phyloP scores from a whole-genome alignment of 2,329 filamentous ascomycete genomes.

The Cercospora canescens region DNA sequence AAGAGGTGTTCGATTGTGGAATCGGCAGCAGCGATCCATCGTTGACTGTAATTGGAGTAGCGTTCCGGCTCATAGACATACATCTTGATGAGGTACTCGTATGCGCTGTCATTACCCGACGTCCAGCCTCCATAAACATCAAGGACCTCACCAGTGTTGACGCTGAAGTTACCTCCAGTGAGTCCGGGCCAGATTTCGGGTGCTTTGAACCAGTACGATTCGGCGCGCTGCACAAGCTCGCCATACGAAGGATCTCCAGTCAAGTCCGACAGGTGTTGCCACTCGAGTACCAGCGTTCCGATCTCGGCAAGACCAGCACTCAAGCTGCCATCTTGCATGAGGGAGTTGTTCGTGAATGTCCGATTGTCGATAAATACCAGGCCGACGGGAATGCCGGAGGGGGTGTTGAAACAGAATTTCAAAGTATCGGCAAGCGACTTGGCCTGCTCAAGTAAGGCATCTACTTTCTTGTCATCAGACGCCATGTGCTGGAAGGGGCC shows the following conservation, averaged over 20 bases:
- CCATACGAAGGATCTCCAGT: conserved; percentile 68
- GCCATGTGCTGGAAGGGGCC: conserved; percentile 54
- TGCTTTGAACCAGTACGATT: conserved; percentile 70
- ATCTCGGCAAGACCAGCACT: conserved; percentile 74
- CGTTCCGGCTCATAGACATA: conserved; percentile 71
- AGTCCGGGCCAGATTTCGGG: conserved; percentile 76
- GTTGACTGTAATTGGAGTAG: conserved; percentile 60
- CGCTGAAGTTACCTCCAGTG: conserved; percentile 66
- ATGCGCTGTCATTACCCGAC: conserved; percentile 76
- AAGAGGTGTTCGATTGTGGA: conserved; percentile 71
- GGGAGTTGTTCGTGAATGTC: conserved; percentile 8
- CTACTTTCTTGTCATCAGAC: conserved; percentile 46
- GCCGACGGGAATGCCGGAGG: conserved; percentile 73
- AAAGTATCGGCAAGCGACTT: conserved; percentile 69
- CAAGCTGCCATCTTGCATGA: conserved; percentile 47
- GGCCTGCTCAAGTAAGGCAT: conserved; percentile 66
- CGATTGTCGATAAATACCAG: conserved; percentile 58
- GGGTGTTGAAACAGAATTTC: conserved; percentile 75
- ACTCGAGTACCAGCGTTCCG: conserved; percentile 80
- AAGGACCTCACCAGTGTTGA: conserved; percentile 65
- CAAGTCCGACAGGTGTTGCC: conserved; percentile 76
- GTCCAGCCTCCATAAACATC: conserved; percentile 73
- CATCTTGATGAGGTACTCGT: conserved; percentile 92
- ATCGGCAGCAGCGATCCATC: conserved; percentile 73
- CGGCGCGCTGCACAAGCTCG: conserved; percentile 63